phyloP scores from a whole-genome alignment of 176 grass and related monocot genomes.

The Coix lacrymajobi region DNA sequence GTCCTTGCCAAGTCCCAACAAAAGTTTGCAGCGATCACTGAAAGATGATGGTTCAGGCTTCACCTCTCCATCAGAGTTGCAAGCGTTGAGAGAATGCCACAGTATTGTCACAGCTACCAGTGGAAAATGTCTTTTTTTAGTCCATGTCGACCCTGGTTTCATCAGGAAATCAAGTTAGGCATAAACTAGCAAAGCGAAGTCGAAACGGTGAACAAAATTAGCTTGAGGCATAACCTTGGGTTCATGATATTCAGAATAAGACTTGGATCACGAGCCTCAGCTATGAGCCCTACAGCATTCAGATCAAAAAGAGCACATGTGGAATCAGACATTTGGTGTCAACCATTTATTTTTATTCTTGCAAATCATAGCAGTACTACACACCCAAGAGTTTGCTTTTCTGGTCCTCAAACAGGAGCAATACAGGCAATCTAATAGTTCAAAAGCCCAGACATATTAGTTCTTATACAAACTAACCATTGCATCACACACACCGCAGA shows the following conservation, averaged over 20 bases:
- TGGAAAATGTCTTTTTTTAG: background rate
- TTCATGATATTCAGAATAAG: background rate
- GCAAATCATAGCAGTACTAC: conserved; percentile 3
- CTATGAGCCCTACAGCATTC: background rate
- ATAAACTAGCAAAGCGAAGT: background rate
- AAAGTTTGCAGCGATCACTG: background rate
- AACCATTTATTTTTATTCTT: conserved; percentile 29
- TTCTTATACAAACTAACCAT: background rate
- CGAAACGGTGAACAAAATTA: background rate
- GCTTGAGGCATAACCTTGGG: background rate
- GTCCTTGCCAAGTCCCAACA: background rate
- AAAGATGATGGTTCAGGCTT: background rate
- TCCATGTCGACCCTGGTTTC: background rate
- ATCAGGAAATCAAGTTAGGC: background rate
- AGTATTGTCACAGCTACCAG: background rate
- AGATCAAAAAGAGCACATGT: no score
- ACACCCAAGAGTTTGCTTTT: background rate
- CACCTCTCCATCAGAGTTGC: background rate
- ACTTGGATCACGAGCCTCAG: background rate
- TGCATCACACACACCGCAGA: background rate
- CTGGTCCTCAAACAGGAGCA: conserved; percentile 7
- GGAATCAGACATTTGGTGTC: background rate
- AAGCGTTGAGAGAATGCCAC: background rate
- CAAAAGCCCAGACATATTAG: conserved; percentile 3
- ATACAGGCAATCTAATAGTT: conserved; percentile 3